These are phyloP conservation scores for Rhododendron ovatum DNA, from an alignment of 148 eudicot species.

Conservation along the genomic window DNA sequence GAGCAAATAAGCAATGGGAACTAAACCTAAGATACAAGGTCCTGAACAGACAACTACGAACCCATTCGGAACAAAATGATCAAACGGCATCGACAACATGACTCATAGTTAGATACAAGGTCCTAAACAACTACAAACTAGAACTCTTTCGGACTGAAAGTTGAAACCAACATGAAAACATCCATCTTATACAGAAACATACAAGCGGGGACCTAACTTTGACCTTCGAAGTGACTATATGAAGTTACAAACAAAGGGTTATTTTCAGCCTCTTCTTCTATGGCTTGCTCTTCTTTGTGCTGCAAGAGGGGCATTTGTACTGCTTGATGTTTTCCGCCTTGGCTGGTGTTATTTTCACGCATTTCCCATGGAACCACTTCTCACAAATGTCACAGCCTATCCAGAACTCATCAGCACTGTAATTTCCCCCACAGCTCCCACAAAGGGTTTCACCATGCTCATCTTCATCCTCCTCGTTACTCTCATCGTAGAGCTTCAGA, in stretches of 20 bases:
- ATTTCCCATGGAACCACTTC: conserved; percentile 46
- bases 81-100: neutral
- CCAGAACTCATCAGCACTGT: conserved; percentile 46
- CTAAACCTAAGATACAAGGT: neutral
- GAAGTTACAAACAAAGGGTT: neutral
- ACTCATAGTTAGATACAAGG: neutral
- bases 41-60: neutral
- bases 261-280: conserved; percentile 1
- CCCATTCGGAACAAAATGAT: neutral
- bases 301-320: conserved; percentile 47
- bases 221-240: neutral
- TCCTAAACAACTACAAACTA: neutral
- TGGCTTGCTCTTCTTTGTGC: conserved; percentile 28
- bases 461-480: conserved; percentile 38
- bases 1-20: neutral
- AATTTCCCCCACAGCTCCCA: conserved; percentile 45
- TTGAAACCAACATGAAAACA: neutral
- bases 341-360: conserved; percentile 41
- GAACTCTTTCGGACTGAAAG: neutral
- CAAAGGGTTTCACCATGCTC: conserved; percentile 42
- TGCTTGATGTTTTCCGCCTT: conserved; percentile 44
- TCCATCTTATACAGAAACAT: conserved; percentile 7
- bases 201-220: neutral
- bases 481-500: conserved; percentile 23
- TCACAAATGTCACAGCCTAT: conserved; percentile 50